phyloP scores from a whole-genome alignment of 495 filamentous ascomycete species.

The Apiosordaria backusii region DNA sequence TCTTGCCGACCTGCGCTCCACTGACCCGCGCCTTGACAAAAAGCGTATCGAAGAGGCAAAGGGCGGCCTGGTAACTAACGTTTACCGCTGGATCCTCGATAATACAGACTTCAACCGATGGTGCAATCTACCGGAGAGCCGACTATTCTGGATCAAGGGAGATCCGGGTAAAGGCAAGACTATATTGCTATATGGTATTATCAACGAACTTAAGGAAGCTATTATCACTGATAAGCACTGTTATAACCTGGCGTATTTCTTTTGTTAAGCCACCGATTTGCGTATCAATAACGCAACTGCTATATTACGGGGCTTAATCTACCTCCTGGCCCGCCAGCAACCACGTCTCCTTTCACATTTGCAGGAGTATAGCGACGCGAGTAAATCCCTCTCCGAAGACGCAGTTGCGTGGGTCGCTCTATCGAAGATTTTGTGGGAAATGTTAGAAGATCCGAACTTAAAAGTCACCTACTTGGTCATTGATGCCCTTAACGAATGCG shows the following conservation, averaged over 20 bases:
- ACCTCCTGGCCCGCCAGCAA: conserved; percentile 26
- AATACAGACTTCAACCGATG: conserved; percentile 2
- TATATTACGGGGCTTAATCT: conserved; percentile 37
- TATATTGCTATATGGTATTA: conserved; percentile 46
- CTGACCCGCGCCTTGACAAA: conserved; percentile 29
- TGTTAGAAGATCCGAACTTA: conserved; percentile 32
- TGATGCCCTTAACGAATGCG: conserved; percentile 53
- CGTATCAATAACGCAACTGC: conserved; percentile 32
- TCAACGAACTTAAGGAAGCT: conserved; percentile 31
- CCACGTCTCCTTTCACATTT: conserved; percentile 27
- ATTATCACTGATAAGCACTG: conserved; percentile 33
- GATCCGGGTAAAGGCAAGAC: conserved; percentile 50
- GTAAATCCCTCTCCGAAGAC: conserved; percentile 22
- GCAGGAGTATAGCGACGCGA: conserved; percentile 17
- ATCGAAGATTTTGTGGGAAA: conserved; percentile 28
- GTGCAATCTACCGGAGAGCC: conserved; percentile 24
- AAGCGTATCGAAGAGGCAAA: conserved; percentile 37
- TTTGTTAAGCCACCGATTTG: conserved; percentile 40
- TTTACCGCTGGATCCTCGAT: conserved; percentile 43
- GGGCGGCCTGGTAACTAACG: conserved; percentile 36
- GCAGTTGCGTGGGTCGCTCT: conserved; percentile 30
- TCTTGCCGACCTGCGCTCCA: neutral
- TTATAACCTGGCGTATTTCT: conserved; percentile 30
- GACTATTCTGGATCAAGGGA: conserved; percentile 47
- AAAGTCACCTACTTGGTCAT: conserved; percentile 35